Evolutionary conservation across 2,329 filamentous ascomycete genomes (phyloP), one percentile per base, ranked within the genome.

Genomic region (Colletotrichum incanum): DNA sequence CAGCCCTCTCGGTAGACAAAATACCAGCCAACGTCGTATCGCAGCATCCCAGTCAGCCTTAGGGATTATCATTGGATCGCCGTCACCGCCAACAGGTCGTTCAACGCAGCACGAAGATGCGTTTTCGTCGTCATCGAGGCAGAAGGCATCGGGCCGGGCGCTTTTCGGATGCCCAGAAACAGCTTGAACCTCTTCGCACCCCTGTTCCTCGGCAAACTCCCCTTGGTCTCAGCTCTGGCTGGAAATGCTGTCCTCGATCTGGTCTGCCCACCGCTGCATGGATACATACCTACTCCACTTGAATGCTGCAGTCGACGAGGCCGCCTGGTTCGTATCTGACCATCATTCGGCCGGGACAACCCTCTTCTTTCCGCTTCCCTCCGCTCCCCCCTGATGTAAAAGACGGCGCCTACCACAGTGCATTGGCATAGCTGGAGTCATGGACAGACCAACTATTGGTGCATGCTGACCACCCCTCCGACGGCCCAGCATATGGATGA

Each of bases 191-290:
- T n/a, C n/a, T 39, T 34, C 20, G 26, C 3, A 31, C 5, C 26
- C 8, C 16, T 67, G 26, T 47, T 26, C 31, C 34, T 56, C 37
- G 11, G 31, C 47, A 20, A n/a, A 47, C 28, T 23, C 14, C 23
- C 34, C 58, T 41, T 39, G 55, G 1, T 49, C 49, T 56, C 56
- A 50, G 68, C 56, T 71, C 61, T 56, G 26, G 64, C 63, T 62
- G 49, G 65, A 56, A 20, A 56, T n/a, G 31, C 34, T 16, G 11
- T 37, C 41, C 34, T 43, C 58, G n/a, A 63, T 67, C 45, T n/a
- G 26, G 26, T n/a, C n/a, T 55, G 20, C 20, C 52, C 39, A 45
- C 41, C 20, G n/a, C n/a, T 41, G 20, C 43, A 45, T 26, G 20
- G 34, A 41, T n/a, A 26, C 9, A 20, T 56, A 26, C 9, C 20